Conservation (phyloP, 768 basidiomycete genomes). For the Ephemerocybe angulata region DNA sequence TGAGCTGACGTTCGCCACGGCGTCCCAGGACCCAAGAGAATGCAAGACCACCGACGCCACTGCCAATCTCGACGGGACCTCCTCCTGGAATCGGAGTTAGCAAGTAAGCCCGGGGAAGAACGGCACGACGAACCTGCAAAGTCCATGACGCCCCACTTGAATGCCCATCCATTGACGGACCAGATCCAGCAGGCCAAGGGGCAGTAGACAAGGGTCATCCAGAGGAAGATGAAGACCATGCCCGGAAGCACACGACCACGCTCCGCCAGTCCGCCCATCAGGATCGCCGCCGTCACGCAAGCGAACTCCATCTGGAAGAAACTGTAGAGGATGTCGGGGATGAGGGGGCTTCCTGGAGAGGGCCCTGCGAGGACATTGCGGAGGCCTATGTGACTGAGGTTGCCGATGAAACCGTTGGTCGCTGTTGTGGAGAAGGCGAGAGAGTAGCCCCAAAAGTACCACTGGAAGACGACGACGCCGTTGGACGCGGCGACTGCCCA, state of each 20-base stretch:
- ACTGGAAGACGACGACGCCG: conserved; percentile 74
- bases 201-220: conserved; percentile 86
- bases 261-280: conserved; percentile 81
- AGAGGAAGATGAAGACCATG: conserved; percentile 77
- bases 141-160: conserved; percentile 80
- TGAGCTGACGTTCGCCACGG: conserved; percentile 64
- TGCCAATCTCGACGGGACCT: conserved; percentile 84
- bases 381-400: conserved; percentile 77
- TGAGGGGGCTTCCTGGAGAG: conserved; percentile 74
- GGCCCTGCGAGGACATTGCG: conserved; percentile 66
- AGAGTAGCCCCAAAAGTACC: conserved; percentile 71
- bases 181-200: conserved; percentile 86
- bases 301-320: conserved; percentile 89
- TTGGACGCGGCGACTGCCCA: conserved; percentile 74
- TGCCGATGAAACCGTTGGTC: conserved; percentile 73
- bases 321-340: conserved; percentile 79
- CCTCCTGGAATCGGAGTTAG: conserved; percentile 48
- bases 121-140: conserved; percentile 64
- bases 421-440: conserved; percentile 79
- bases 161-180: conserved; percentile 80
- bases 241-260: conserved; percentile 80
- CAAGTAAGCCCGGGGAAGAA: conserved; percentile 2
- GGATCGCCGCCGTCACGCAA: conserved; percentile 72
- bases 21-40: conserved; percentile 86
- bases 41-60: conserved; percentile 81